A percentile compares a stretch with the other conserved stretches of the same genome.
These are phyloP conservation scores for Ogataea thermomethanolica DNA, from an alignment of 805 yeast species.

Conservation along the genomic window DNA sequence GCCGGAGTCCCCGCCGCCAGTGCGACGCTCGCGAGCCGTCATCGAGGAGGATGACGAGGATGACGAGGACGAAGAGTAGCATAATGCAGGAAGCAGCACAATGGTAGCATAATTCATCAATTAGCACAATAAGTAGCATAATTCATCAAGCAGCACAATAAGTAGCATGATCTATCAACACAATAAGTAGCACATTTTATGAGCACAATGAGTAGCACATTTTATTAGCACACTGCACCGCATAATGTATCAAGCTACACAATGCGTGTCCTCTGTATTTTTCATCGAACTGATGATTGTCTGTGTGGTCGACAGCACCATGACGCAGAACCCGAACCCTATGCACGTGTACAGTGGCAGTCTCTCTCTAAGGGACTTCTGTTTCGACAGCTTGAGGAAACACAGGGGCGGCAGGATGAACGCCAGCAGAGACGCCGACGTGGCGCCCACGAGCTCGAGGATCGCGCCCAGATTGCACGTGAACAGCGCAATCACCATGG, in stretches of 20 bases:
- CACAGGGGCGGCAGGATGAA: slow-evolving; percentile 89
- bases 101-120: no score
- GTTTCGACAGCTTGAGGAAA: slow-evolving; percentile 58
- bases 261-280: slow-evolving; percentile 43
- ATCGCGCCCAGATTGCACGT: slow-evolving; percentile 90
- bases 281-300: slow-evolving; percentile 50
- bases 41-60: neutral
- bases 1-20: neutral
- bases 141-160: no score
- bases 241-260: slow-evolving; percentile 34
- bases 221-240: no score
- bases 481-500: slow-evolving; percentile 72
- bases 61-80: no score
- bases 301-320: slow-evolving; percentile 78
- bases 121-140: no score
- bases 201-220: no score
- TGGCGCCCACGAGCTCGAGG: slow-evolving; percentile 85
- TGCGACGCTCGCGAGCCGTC: slow-evolving; percentile 2
- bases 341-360: slow-evolving; percentile 60
- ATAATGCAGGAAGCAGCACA: no score
- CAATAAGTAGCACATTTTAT: no score
- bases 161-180: no score
- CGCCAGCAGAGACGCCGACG: slow-evolving; percentile 90
- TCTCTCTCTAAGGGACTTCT: slow-evolving; percentile 41
- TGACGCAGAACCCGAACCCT: slow-evolving; percentile 68